These are phyloP conservation scores for Cardamine occulta DNA, from an alignment of 345 rosid species.

Conservation along the genomic window DNA sequence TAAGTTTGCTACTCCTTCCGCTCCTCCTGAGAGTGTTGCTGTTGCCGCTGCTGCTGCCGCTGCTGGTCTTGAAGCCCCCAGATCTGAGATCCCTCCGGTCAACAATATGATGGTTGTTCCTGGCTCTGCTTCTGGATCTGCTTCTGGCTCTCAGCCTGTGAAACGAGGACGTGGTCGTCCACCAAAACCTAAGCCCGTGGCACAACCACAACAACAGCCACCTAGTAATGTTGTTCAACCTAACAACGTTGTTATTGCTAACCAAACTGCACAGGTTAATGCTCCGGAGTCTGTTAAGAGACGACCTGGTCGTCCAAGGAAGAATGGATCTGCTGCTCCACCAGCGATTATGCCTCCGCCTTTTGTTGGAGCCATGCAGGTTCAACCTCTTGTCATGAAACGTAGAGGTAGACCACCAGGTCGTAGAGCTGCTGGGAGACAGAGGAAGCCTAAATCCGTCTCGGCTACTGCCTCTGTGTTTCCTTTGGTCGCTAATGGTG, in stretches of 20 bases:
- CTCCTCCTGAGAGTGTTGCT: not conserved
- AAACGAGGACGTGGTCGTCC: slow-evolving; percentile 77
- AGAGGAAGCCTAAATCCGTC: slow-evolving; percentile 37
- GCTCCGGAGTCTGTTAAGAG: slow-evolving; percentile 26
- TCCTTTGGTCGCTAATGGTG: slow-evolving; percentile 22
- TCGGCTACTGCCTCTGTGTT: slow-evolving; percentile 27
- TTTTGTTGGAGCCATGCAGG: not conserved
- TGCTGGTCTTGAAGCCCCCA: slow-evolving; percentile 19
- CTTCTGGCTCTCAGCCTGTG: slow-evolving; percentile 39
- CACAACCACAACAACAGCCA: slow-evolving; percentile 3
- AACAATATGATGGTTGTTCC: not conserved
- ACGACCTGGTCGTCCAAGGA: slow-evolving; percentile 57
- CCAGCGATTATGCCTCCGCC: not conserved
- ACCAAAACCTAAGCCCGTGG: slow-evolving; percentile 49
- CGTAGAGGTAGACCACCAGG: slow-evolving; percentile 42
- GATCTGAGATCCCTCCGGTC: slow-evolving; percentile 32
- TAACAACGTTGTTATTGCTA: not conserved
- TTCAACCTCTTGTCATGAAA: not conserved
- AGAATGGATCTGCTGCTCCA: slow-evolving; percentile 31
- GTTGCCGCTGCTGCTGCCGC: slow-evolving; percentile 21
- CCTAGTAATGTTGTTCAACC: not conserved
- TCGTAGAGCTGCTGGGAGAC: slow-evolving; percentile 39
- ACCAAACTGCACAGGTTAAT: not conserved
- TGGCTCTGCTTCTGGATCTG: slow-evolving; percentile 14
- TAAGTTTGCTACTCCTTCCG: slow-evolving; percentile 47